Evolutionary conservation across 2,329 filamentous ascomycete genomes (phyloP).

Genomic region (Metarhizium robertsii): DNA sequence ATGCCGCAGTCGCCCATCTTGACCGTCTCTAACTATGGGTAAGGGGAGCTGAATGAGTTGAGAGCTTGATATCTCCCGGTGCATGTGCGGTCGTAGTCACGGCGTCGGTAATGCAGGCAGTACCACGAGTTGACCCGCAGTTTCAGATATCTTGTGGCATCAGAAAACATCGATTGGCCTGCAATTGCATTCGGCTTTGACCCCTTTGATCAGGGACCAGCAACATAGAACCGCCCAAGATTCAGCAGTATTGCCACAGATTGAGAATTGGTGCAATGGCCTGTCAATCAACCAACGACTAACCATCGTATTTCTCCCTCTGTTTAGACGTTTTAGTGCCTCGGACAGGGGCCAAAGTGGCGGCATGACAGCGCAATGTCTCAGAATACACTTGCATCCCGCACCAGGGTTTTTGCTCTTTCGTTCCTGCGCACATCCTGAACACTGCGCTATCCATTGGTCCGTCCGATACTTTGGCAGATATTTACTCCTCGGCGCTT

Average conservation of each 20-base stretch:
- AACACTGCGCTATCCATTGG: background rate
- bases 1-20: too few species aligned
- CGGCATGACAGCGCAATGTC: background rate
- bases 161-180: too few species aligned
- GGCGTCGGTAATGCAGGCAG: too few species aligned
- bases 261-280: background rate
- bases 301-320: background rate
- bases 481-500: too few species aligned
- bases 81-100: too few species aligned
- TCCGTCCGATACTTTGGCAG: background rate
- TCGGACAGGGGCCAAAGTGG: background rate
- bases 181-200: too few species aligned
- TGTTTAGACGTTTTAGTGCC: background rate
- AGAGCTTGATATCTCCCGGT: too few species aligned
- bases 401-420: background rate
- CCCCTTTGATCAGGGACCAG: too few species aligned
- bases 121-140: too few species aligned
- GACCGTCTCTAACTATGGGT: too few species aligned
- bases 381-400: background rate
- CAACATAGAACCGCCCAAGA: background rate
- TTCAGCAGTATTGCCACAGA: background rate
- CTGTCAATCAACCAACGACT: background rate
- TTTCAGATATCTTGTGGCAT: too few species aligned
- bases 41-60: too few species aligned
- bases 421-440: background rate